A percentile compares a stretch with the other conserved stretches of the same genome.
phyloP scores from a whole-genome alignment of 495 filamentous ascomycete genomes.

The Penicillium canariense region DNA sequence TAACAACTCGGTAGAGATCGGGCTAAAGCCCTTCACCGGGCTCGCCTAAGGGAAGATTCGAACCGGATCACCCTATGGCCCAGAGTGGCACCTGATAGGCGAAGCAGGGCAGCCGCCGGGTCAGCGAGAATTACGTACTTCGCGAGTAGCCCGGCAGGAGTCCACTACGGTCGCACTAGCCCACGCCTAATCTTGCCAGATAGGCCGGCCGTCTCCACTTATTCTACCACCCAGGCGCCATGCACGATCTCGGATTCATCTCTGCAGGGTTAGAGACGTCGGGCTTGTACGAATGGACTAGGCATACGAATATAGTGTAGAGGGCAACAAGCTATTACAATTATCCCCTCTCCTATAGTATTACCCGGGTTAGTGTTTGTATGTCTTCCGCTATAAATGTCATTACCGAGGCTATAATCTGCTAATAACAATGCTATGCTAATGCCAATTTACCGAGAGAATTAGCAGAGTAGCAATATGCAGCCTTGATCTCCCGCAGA shows the following conservation, averaged over 20 bases:
- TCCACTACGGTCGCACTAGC: constrained; percentile 8
- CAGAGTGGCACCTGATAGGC: constrained; percentile 5
- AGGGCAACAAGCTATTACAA: no score
- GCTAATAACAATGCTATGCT: no score
- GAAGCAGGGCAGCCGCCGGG: not conserved
- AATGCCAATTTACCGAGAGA: no score
- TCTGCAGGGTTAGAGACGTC: not conserved
- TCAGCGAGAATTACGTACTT: constrained; percentile 11
- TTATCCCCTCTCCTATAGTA: no score
- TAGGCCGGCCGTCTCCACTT: no score
- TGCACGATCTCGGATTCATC: not conserved
- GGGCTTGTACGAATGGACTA: no score
- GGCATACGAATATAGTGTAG: no score
- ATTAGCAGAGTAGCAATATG: no score
- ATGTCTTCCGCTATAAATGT: no score
- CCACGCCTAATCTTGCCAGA: not conserved
- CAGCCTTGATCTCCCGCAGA: not conserved
- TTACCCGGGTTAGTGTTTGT: no score
- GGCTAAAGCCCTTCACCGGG: not conserved
- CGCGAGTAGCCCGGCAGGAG: constrained; percentile 5
- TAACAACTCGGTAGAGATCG: constrained; percentile 9
- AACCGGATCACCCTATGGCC: constrained; percentile 29
- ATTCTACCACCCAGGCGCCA: not conserved
- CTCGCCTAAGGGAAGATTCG: constrained; percentile 10
- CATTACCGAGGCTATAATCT: no score